Conservation (phyloP, 2,329 filamentous ascomycete species). For the Fusarium sulawesiense region DNA sequence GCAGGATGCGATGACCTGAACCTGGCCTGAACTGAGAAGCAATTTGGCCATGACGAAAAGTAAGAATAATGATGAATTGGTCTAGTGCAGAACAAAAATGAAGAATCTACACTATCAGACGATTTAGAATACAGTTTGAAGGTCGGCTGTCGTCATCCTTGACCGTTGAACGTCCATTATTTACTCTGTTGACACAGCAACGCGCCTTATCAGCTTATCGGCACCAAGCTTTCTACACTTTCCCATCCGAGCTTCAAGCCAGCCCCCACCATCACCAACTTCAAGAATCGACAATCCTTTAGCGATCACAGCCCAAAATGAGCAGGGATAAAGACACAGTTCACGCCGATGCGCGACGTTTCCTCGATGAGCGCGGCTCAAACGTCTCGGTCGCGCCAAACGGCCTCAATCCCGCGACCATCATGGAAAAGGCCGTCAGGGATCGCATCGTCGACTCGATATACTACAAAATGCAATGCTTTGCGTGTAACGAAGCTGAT, state of each 20-base stretch:
- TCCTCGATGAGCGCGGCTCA: constrained; percentile 93
- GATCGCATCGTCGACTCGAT: constrained; percentile 96
- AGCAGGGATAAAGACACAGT: constrained; percentile 64
- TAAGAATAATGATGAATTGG: neutral
- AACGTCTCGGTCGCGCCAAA: constrained; percentile 79
- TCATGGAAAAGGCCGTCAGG: constrained; percentile 94
- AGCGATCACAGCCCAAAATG: constrained; percentile 42
- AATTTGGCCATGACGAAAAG: constrained; percentile 54
- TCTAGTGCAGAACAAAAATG: neutral
- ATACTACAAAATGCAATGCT: constrained; percentile 99
- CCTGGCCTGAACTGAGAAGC: constrained; percentile 76
- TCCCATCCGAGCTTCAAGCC: constrained; percentile 30
- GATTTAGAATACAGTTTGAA: constrained; percentile 3
- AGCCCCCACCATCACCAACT: constrained; percentile 29
- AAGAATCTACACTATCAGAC: neutral
- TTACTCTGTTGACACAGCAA: constrained; percentile 56
- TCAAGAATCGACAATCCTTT: constrained; percentile 13
- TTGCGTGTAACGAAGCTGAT: constrained; percentile 86
- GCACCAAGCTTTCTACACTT: constrained; percentile 25
- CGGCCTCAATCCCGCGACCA: constrained; percentile 92
- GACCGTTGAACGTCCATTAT: constrained; percentile 28
- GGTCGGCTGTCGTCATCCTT: constrained; percentile 32
- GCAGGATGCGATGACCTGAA: constrained; percentile 74
- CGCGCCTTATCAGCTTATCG: constrained; percentile 55
- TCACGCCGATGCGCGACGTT: constrained; percentile 81